Conservation (phyloP, 805 yeast species). For the Saturnispora halmiae region DNA sequence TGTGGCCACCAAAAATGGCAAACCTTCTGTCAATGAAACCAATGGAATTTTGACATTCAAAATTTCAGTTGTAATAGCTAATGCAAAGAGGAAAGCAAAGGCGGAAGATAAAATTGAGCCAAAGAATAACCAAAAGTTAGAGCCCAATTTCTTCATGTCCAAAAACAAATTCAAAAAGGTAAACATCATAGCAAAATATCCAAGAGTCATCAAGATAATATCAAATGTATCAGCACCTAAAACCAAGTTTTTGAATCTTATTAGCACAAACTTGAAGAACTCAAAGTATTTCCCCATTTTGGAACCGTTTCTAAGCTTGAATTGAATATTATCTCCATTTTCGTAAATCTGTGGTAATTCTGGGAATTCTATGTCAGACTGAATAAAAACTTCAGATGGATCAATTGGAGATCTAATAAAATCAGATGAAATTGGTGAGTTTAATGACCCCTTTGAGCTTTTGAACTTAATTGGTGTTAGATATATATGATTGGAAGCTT, state of each 20-base stretch:
- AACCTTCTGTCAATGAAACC: conserved; percentile 74
- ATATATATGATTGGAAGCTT: conserved; percentile 38
- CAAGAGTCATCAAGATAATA: conserved; percentile 65
- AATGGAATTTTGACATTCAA: conserved; percentile 58
- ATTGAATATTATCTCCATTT: conserved; percentile 31
- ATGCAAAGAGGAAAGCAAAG: conserved; percentile 76
- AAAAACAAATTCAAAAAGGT: conserved; percentile 66
- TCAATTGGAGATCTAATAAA: conserved; percentile 32
- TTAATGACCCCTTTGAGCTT: conserved; percentile 10
- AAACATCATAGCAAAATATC: conserved; percentile 82
- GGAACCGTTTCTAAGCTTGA: conserved; percentile 52
- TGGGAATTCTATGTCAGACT: conserved; percentile 25
- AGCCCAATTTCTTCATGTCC: conserved; percentile 70
- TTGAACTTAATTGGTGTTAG: conserved; percentile 53
- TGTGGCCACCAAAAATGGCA: conserved; percentile 87
- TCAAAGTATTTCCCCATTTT: conserved; percentile 50
- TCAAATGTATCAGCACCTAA: conserved; percentile 80
- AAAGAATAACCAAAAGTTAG: conserved; percentile 79
- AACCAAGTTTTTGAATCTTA: conserved; percentile 37
- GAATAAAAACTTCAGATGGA: conserved; percentile 34
- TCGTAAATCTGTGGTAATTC: conserved; percentile 17
- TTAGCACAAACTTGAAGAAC: conserved; percentile 34
- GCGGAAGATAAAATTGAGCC: conserved; percentile 71
- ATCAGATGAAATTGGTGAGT: conserved; percentile 34
- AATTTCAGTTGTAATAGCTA: conserved; percentile 48